Percentiles rank a stretch among this genome's conserved stretches.
phyloP scores from a whole-genome alignment of 2,329 filamentous ascomycete species.

The Sporothrix pallida region DNA sequence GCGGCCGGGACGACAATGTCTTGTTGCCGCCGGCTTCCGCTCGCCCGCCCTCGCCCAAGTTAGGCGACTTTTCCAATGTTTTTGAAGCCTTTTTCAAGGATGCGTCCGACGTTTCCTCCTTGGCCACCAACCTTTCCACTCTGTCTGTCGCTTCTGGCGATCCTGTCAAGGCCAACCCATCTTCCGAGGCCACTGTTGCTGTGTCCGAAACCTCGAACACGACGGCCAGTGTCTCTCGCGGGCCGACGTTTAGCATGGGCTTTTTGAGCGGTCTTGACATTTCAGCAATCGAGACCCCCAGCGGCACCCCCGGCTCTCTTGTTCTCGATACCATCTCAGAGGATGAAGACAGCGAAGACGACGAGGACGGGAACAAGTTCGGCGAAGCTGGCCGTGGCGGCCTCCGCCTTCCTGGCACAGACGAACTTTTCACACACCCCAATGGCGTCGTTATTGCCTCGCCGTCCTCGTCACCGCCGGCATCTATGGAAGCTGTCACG shows the following conservation, averaged over 20 bases:
- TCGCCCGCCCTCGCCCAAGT: conserved; percentile 30
- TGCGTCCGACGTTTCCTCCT: conserved; percentile 18
- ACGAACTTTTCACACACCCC: not conserved
- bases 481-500: not conserved
- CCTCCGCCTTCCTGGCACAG: not conserved
- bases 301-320: conserved; percentile 17
- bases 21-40: not conserved
- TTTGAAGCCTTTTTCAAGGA: conserved; percentile 27
- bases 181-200: not conserved
- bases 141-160: not conserved
- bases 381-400: not conserved
- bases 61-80: conserved; percentile 36
- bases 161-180: conserved; percentile 7
- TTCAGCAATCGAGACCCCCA: conserved; percentile 6
- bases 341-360: conserved; percentile 15
- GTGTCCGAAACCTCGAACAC: not conserved
- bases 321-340: conserved; percentile 27
- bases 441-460: conserved; percentile 27
- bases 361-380: not conserved
- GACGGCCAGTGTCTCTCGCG: not conserved
- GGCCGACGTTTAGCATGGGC: conserved; percentile 10
- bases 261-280: conserved; percentile 35
- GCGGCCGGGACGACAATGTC: not conserved
- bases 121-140: not conserved
- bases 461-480: conserved; percentile 30